Evolutionary conservation across 148 eudicot species (phyloP).

Genomic region (Cornus suecica): DNA sequence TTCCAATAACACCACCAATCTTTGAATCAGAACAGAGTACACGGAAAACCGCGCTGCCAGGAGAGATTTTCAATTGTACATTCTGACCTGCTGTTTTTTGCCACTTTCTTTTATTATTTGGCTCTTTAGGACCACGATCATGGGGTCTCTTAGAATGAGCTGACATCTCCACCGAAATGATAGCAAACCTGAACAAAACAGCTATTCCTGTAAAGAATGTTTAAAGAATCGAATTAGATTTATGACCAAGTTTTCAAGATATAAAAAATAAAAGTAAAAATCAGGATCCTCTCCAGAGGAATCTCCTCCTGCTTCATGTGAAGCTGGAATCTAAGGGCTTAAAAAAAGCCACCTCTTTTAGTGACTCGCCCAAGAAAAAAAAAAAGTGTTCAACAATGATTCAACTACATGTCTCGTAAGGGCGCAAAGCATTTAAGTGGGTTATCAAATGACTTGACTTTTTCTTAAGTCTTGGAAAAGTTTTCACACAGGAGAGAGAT

Average conservation of each 20-base stretch:
- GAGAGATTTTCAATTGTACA: slow-evolving; percentile 26
- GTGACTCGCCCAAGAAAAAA: background rate
- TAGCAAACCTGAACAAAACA: slow-evolving; percentile 2
- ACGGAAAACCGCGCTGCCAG: slow-evolving; percentile 51
- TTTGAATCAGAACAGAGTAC: slow-evolving; percentile 64
- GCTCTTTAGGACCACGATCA: slow-evolving; percentile 35
- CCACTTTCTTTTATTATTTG: slow-evolving; percentile 55
- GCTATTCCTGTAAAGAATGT: background rate
- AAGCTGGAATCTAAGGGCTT: too few relatives aligned
- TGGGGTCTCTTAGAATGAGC: slow-evolving; percentile 61
- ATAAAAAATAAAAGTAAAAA: too few relatives aligned
- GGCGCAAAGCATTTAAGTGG: too few relatives aligned
- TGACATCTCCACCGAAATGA: slow-evolving; percentile 46
- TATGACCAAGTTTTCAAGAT: too few relatives aligned
- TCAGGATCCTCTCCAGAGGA: too few relatives aligned
- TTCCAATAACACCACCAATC: slow-evolving; percentile 53
- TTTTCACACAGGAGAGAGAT: too few relatives aligned
- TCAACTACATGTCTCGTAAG: too few relatives aligned
- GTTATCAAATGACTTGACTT: too few relatives aligned
- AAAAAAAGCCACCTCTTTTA: too few relatives aligned
- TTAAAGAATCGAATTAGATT: too few relatives aligned
- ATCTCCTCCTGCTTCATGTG: too few relatives aligned
- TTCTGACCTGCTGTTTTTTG: slow-evolving; percentile 47
- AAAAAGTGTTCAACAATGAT: background rate
- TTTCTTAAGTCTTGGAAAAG: too few relatives aligned